Base-by-base conservation (phyloP, 1,139 yeast species). In the Starmera stellimalicola region DNA sequence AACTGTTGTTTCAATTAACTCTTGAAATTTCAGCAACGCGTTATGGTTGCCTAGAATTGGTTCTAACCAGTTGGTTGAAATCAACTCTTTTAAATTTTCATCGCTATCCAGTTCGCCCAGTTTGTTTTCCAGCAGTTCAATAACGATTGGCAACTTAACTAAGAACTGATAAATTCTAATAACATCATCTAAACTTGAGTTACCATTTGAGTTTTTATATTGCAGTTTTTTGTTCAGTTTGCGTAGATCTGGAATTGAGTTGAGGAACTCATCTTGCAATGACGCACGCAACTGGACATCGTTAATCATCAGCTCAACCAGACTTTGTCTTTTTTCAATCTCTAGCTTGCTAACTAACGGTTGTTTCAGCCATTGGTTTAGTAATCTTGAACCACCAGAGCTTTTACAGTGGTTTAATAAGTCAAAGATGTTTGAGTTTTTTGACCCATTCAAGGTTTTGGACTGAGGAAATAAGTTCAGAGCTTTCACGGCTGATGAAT, bases 291-390 rank as follows among this genome's bases (percentile, higher is more conserved):
- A 51, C 39, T 73, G 72, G 2, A 83, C 62, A 50, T 85, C 85
- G 26, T 79, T 72, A n/a, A 83, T 65, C 46, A 91, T 61, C 38
- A 70, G 68, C 27, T 73, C 80, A 8, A 91, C 95, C 36, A 91
- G 62, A 7, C 64, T 55, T 42, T 84, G 96, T 35, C 98, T 70
- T 26, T 75, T 68, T 28, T 61, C 56, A 29, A 91, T 88, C 33
- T 66, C 72, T 0, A 51, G 51, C 16, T 70, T 52, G 44, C 73
- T 73, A 37, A 94, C 77, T 33, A 91, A 65, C 0, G 98, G 98
- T 56, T 91, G 98, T 50, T 91, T 91, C 42, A 93, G 67, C 98
- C 98, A 91, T 51, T 85, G 95, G 10, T 91, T 77, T 25, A 91
- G 67, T 35, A 88, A 60, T 44, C 97, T 70, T 2, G 91, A 67